Base-by-base conservation (phyloP, 371 early-diverging fungal species). In the Rhizopus arrhizus region DNA sequence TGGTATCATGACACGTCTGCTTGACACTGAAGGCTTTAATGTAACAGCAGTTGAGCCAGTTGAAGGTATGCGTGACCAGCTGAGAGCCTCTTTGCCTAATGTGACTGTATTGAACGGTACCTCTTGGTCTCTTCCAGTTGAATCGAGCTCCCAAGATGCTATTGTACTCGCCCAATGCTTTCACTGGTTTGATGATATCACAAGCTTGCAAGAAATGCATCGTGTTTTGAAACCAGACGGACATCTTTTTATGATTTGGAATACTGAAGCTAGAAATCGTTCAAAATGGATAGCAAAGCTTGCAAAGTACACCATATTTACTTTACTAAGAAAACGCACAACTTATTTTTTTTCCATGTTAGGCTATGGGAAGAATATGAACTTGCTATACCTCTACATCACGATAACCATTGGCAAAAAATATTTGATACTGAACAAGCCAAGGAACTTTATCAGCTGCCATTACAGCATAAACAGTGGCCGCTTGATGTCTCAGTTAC, bases 161-260 rank as follows among this genome's bases (percentile, higher is more conserved):
- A 65, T 83, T 11, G 51, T 73, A 5, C 55, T 81, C 29, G 81
- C 78, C 2, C 81, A 81, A 58, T 77, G 77, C 0, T 81, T 81
- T 33, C 82, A 83, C 43, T 83, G 82, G 84, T 83, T 78, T 65
- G 78, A 74, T 38, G 70, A 73, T 50, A 22, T 70, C 28, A 58
- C 64, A 16, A 71, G 70, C 11, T 49, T 83, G 16, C 40, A 43
- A 5, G 84, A 83, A 56, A 64, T 76, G 15, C 65, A 68, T 47
- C 71, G 84, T 12, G 74, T 80, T 3, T 55, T 81, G 50, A 75
- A 80, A 58, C 70, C 70, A 0, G 63, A 64, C 3, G 82, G 84
- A 10, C 29, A 53, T 16, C 43, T 75, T 22, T 59, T 71, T 3
- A 56, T 81, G 38, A 64, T 75, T 3, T 81, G 80, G 81, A 81